phyloP scores from a whole-genome alignment of 768 basidiomycete species.

The Xanthoconium purpureum region DNA sequence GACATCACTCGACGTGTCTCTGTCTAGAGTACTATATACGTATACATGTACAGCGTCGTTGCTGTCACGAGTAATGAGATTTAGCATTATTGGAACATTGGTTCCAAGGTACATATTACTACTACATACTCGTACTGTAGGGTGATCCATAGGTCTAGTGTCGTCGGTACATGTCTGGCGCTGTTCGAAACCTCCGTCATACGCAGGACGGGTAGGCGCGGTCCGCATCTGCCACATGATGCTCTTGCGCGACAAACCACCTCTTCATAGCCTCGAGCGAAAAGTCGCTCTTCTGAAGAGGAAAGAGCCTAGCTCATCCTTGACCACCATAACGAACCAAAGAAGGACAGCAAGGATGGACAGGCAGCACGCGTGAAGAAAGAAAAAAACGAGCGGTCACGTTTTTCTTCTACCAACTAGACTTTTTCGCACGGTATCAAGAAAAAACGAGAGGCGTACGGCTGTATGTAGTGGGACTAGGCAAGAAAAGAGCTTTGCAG shows the following conservation, averaged over 20 bases:
- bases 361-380: conserved; percentile 16
- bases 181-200: conserved; percentile 5
- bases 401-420: background rate
- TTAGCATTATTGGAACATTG: background rate
- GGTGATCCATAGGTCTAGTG: too few relatives aligned
- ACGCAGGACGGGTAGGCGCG: background rate
- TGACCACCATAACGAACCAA: conserved; percentile 6
- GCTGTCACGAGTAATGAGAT: conserved; percentile 21
- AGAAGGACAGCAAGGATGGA: conserved; percentile 13
- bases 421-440: conserved; percentile 18
- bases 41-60: conserved; percentile 7
- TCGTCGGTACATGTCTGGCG: conserved; percentile 16
- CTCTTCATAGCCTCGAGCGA: conserved; percentile 27
- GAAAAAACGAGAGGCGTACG: background rate
- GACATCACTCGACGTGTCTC: background rate
- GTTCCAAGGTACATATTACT: background rate
- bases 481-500: background rate
- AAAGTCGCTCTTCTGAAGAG: conserved; percentile 22
- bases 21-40: conserved; percentile 22
- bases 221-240: conserved; percentile 6
- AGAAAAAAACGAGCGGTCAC: background rate
- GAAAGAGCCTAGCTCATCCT: conserved; percentile 22
- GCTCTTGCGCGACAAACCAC: conserved; percentile 31
- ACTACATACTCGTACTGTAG: background rate
- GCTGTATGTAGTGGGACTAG: background rate